phyloP scores from a whole-genome alignment of 129 eudicot genomes.

The Sambucus nigra region DNA sequence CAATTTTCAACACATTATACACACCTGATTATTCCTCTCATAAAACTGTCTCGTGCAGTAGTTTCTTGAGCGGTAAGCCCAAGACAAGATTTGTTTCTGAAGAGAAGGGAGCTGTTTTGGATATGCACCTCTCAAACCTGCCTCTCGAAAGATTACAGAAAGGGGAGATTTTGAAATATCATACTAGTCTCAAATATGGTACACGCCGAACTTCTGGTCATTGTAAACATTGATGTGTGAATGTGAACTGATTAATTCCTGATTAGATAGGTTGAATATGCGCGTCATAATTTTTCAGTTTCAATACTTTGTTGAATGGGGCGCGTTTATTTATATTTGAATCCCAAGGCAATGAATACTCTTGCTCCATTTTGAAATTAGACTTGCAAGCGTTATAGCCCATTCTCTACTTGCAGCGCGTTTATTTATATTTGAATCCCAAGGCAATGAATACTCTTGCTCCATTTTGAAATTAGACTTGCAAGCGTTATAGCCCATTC shows the following conservation, averaged over 20 bases:
- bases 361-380: conserved; percentile 4
- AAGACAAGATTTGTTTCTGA: conserved; percentile 44
- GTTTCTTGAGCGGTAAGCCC: conserved; percentile 36
- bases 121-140: too few species aligned
- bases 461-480: conserved; percentile 4
- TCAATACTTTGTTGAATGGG: conserved; percentile 30
- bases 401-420: too few species aligned
- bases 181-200: conserved; percentile 11
- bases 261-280: conserved; percentile 16
- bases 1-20: conserved; percentile 42
- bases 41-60: conserved; percentile 48
- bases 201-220: conserved; percentile 13
- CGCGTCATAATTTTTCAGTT: conserved; percentile 21
- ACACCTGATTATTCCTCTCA: conserved; percentile 32
- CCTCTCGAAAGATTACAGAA: conserved; percentile 26
- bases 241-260: neutral
- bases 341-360: conserved; percentile 13
- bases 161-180: conserved; percentile 7
- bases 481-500: too few species aligned
- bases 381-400: too few species aligned
- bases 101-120: conserved; percentile 30
- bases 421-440: conserved; percentile 5
- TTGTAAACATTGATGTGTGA: conserved; percentile 16
- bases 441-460: conserved; percentile 14
- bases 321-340: conserved; percentile 15